A percentile compares a stretch with the other conserved stretches of the same genome.
Evolutionary conservation across 2,329 filamentous ascomycete genomes (phyloP).

Genomic region (Pestalotiopsis sp.): DNA sequence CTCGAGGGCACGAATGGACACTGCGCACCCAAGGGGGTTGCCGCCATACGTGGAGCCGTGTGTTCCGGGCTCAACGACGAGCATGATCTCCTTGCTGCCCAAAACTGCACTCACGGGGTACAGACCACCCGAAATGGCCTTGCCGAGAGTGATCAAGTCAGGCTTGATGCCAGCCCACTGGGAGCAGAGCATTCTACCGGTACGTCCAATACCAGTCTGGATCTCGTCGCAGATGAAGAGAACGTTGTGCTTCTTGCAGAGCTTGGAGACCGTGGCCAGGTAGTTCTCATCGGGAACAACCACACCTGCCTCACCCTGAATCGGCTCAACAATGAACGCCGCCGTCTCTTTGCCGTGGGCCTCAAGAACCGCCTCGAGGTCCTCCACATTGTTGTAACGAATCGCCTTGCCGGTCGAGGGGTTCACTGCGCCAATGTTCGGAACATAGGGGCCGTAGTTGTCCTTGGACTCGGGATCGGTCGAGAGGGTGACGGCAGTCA

Average conservation of each 20-base stretch:
- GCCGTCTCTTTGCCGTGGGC: slow-evolving; percentile 82
- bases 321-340: slow-evolving; percentile 92
- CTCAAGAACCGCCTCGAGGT: slow-evolving; percentile 78
- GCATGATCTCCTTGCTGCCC: slow-evolving; percentile 86
- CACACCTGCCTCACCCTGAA: slow-evolving; percentile 96
- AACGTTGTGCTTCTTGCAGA: slow-evolving; percentile 95
- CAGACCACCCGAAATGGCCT: slow-evolving; percentile 97
- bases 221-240: slow-evolving; percentile 98
- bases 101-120: slow-evolving; percentile 97
- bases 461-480: slow-evolving; percentile 93
- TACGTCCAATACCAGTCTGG: slow-evolving; percentile 94
- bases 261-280: slow-evolving; percentile 72
- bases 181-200: slow-evolving; percentile 88
- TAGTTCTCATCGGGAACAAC: slow-evolving; percentile 93
- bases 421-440: slow-evolving; percentile 75
- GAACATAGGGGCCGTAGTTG: slow-evolving; percentile 96
- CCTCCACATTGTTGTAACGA: slow-evolving; percentile 80
- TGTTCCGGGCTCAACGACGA: slow-evolving; percentile 92
- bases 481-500: slow-evolving; percentile 93
- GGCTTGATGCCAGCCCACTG: slow-evolving; percentile 96
- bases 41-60: slow-evolving; percentile 99
- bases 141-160: slow-evolving; percentile 91
- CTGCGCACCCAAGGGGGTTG: slow-evolving; percentile 92
- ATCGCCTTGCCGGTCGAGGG: slow-evolving; percentile 78
- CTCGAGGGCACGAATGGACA: slow-evolving; percentile 93